phyloP scores from a whole-genome alignment of 2,329 filamentous ascomycete genomes.

The Aureobasidium sp. region DNA sequence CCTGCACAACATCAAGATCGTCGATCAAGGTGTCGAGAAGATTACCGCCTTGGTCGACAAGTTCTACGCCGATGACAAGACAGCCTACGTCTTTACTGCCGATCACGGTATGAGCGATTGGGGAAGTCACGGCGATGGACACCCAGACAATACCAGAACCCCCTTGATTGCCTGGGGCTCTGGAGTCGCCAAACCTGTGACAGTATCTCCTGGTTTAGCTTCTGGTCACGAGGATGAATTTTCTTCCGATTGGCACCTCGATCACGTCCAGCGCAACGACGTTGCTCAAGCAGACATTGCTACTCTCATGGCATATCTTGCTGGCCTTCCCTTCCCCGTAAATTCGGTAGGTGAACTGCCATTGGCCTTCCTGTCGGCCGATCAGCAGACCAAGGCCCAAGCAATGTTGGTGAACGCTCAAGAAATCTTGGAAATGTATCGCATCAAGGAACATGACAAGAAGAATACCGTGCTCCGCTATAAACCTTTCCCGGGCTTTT shows the following conservation, averaged over 20 bases:
- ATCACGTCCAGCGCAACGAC: constrained; percentile 76
- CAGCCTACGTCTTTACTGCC: constrained; percentile 92
- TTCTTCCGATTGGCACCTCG: constrained; percentile 79
- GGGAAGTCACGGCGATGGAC: constrained; percentile 97
- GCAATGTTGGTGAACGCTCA: constrained; percentile 77
- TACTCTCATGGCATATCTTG: constrained; percentile 88
- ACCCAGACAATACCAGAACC: constrained; percentile 93
- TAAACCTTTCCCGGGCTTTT: constrained; percentile 64
- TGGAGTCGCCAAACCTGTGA: constrained; percentile 68
- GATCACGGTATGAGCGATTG: constrained; percentile 99
- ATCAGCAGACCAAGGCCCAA: constrained; percentile 67
- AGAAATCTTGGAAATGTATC: constrained; percentile 90
- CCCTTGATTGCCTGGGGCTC: constrained; percentile 91
- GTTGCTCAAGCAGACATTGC: constrained; percentile 91
- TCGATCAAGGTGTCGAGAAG: constrained; percentile 82
- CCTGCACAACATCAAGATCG: constrained; percentile 85
- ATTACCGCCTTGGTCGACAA: constrained; percentile 71
- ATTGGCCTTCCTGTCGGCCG: constrained; percentile 67
- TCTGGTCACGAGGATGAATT: constrained; percentile 81
- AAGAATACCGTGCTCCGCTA: constrained; percentile 67
- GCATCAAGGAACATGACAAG: constrained; percentile 84
- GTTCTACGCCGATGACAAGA: constrained; percentile 76
- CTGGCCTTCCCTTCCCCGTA: constrained; percentile 80
- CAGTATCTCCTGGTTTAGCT: constrained; percentile 48
- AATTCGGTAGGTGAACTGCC: constrained; percentile 95